Evolutionary conservation across 768 basidiomycete genomes (phyloP).

Genomic region (Russula brevipes): DNA sequence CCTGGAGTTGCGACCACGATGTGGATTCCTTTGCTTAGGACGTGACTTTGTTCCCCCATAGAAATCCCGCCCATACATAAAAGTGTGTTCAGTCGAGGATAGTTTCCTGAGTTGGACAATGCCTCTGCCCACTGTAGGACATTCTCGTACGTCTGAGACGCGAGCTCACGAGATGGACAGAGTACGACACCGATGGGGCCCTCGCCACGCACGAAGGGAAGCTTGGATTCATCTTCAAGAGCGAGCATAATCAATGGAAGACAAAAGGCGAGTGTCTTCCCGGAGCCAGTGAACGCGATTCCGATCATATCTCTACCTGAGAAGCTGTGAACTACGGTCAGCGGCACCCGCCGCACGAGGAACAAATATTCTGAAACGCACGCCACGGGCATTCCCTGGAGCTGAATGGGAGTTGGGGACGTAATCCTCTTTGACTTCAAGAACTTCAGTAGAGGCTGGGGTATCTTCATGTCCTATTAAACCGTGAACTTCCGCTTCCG

Average conservation of each 20-base stretch:
- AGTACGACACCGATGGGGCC: constrained; percentile 96
- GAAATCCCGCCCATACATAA: constrained; percentile 97
- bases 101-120: constrained; percentile 70
- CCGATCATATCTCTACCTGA: constrained; percentile 97
- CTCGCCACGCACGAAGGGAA: constrained; percentile 89
- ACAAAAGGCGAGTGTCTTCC: constrained; percentile 98
- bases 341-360: background rate
- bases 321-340: constrained; percentile 50
- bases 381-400: constrained; percentile 96
- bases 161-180: constrained; percentile 95
- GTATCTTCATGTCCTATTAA: constrained; percentile 96
- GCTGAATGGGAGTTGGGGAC: constrained; percentile 89
- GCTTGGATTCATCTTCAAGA: constrained; percentile 85
- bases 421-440: constrained; percentile 81
- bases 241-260: constrained; percentile 97
- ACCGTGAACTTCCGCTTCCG: constrained; percentile 8
- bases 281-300: constrained; percentile 98
- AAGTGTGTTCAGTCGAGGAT: constrained; percentile 82
- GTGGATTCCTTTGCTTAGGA: constrained; percentile 86
- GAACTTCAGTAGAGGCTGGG: constrained; percentile 73
- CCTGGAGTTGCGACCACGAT: constrained; percentile 97
- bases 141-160: constrained; percentile 96
- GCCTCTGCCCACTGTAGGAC: constrained; percentile 80
- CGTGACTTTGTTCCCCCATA: constrained; percentile 95
- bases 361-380: constrained; percentile 38